These are phyloP conservation scores for Penicillium occitanis DNA, from an alignment of 2,329 filamentous ascomycete genomes.

Conservation along the genomic window DNA sequence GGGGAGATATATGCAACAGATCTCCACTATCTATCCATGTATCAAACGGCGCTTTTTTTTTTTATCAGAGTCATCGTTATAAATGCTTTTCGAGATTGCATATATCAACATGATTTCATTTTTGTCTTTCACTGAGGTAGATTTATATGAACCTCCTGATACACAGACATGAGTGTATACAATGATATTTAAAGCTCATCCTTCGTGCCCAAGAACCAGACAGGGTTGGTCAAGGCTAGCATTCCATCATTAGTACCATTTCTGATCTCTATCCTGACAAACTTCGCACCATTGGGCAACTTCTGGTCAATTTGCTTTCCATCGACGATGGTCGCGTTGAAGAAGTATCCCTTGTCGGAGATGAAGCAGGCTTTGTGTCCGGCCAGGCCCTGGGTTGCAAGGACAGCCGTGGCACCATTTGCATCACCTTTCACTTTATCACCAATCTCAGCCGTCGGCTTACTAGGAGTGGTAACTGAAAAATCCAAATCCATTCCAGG, in stretches of 20 bases:
- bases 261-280: neutral
- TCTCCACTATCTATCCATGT: too few species aligned
- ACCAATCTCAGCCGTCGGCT: neutral
- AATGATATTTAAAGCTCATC: neutral
- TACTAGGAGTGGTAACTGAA: neutral
- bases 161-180: too few species aligned
- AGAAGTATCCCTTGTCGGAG: neutral
- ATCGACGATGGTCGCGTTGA: neutral
- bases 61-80: too few species aligned
- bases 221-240: neutral
- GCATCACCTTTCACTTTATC: neutral
- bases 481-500: conserved; percentile 23
- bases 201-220: neutral
- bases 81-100: too few species aligned
- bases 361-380: neutral
- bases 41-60: too few species aligned
- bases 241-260: neutral
- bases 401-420: neutral
- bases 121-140: too few species aligned
- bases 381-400: neutral
- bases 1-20: too few species aligned
- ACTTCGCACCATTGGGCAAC: neutral
- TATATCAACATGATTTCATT: too few species aligned
- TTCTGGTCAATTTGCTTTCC: neutral
- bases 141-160: too few species aligned